These are phyloP conservation scores for Lentinula novae-zelandiae DNA, from an alignment of 1,284 basidiomycete species.

Conservation along the genomic window DNA sequence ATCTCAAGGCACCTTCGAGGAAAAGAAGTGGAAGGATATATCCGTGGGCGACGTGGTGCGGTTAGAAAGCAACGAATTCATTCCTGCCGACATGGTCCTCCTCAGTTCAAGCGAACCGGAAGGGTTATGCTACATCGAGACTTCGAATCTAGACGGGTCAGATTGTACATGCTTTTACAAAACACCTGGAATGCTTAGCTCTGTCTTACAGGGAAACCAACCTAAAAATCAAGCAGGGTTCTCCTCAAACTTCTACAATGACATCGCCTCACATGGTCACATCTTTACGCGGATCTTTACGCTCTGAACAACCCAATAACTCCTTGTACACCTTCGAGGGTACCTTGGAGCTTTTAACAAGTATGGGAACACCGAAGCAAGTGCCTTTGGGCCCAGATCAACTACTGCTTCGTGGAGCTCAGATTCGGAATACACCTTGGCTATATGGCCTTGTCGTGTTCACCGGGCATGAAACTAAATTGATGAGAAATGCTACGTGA, in stretches of 20 bases:
- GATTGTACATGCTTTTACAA: conserved; percentile 21
- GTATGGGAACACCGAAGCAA: conserved; percentile 65
- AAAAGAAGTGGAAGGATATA: conserved; percentile 87
- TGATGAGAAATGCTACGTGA: conserved; percentile 95
- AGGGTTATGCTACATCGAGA: conserved; percentile 96
- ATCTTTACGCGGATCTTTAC: conserved; percentile 76
- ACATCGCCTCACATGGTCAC: conserved; percentile 77
- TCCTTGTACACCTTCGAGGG: conserved; percentile 96
- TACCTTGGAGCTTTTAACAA: conserved; percentile 65
- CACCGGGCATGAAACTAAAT: conserved; percentile 97
- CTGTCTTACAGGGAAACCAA: conserved; percentile 82
- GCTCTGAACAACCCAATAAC: conserved; percentile 97
- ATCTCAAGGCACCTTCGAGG: conserved; percentile 62
- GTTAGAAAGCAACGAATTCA: conserved; percentile 89
- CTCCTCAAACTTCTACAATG: conserved; percentile 75
- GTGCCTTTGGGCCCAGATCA: conserved; percentile 95
- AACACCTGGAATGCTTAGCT: background rate
- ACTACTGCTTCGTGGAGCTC: conserved; percentile 90
- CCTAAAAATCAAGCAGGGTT: conserved; percentile 97
- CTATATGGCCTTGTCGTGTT: conserved; percentile 93
- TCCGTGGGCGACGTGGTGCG: conserved; percentile 91
- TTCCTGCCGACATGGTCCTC: conserved; percentile 92
- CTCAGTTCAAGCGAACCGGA: conserved; percentile 93
- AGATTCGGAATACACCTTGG: conserved; percentile 97
- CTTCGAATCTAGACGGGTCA: conserved; percentile 94